These are phyloP conservation scores for Aspergillus melleus DNA, from an alignment of 2,329 filamentous ascomycete species.

Conservation along the genomic window DNA sequence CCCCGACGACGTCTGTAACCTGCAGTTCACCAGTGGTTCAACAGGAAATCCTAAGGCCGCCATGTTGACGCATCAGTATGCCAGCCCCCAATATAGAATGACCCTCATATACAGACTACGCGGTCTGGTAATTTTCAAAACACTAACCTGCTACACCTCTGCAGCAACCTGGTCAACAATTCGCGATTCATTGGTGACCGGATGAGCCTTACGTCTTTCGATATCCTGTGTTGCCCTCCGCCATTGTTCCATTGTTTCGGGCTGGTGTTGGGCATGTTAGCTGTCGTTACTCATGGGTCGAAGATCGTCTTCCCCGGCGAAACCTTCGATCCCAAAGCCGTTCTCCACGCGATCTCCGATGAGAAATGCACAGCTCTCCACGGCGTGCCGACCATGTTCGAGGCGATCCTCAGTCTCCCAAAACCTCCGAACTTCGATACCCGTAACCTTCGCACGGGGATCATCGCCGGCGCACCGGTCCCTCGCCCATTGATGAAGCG, in stretches of 20 bases:
- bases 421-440: constrained; percentile 50
- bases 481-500: constrained; percentile 73
- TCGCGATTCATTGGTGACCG: constrained; percentile 71
- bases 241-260: constrained; percentile 87
- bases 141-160: constrained; percentile 1
- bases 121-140: not conserved
- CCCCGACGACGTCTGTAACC: constrained; percentile 68
- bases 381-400: constrained; percentile 83
- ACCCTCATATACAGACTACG: no score
- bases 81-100: constrained; percentile 3
- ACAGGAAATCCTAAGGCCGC: constrained; percentile 72
- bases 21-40: constrained; percentile 75
- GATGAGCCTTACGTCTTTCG: constrained; percentile 66
- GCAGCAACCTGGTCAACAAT: constrained; percentile 57
- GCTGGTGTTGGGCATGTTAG: constrained; percentile 72
- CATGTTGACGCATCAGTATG: constrained; percentile 69
- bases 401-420: constrained; percentile 58
- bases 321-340: constrained; percentile 68
- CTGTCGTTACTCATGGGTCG: constrained; percentile 70
- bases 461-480: constrained; percentile 76
- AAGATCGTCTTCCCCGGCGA: constrained; percentile 76
- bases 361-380: constrained; percentile 73
- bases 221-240: constrained; percentile 76
- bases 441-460: constrained; percentile 67
- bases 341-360: constrained; percentile 65